Conservation (phyloP, 305 asterid species). For the Rubia peregrina region DNA sequence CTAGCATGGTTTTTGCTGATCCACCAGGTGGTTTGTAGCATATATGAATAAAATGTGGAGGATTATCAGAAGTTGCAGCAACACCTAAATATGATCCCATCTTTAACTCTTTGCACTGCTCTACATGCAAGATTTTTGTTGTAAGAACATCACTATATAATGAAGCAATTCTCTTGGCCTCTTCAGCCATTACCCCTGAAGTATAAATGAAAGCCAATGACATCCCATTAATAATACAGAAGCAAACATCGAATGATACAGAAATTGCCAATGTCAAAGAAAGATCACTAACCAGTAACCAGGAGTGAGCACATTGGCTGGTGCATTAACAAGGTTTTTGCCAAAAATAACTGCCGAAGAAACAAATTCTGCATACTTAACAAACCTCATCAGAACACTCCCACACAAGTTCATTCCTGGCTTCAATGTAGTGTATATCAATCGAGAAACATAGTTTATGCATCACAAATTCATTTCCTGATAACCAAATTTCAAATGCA, state of each 20-base stretch:
- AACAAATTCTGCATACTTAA: conserved; percentile 52
- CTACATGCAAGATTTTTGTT: conserved; percentile 76
- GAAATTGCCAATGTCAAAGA: background rate
- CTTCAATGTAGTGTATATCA: background rate
- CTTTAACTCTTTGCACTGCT: conserved; percentile 91
- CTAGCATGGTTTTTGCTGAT: conserved; percentile 71
- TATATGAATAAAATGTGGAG: conserved; percentile 87
- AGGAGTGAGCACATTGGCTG: conserved; percentile 94
- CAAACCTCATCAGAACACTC: too few relatives aligned
- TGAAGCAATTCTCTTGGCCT: conserved; percentile 69
- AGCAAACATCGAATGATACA: background rate
- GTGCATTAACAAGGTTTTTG: conserved; percentile 88
- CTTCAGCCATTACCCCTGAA: conserved; percentile 74
- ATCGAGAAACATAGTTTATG: background rate
- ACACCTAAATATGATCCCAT: conserved; percentile 98
- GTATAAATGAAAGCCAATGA: conserved; percentile 12
- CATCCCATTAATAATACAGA: background rate
- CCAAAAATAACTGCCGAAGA: conserved; percentile 76
- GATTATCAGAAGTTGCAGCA: conserved; percentile 81
- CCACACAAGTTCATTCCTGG: too few relatives aligned
- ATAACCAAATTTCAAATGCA: background rate
- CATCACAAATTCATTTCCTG: background rate
- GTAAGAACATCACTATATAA: conserved; percentile 72
- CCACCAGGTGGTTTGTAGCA: conserved; percentile 82
- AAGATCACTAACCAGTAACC: conserved; percentile 48